Conservation (phyloP, 169 alveolate species). For the Cyclospora cayetanensis region DNA sequence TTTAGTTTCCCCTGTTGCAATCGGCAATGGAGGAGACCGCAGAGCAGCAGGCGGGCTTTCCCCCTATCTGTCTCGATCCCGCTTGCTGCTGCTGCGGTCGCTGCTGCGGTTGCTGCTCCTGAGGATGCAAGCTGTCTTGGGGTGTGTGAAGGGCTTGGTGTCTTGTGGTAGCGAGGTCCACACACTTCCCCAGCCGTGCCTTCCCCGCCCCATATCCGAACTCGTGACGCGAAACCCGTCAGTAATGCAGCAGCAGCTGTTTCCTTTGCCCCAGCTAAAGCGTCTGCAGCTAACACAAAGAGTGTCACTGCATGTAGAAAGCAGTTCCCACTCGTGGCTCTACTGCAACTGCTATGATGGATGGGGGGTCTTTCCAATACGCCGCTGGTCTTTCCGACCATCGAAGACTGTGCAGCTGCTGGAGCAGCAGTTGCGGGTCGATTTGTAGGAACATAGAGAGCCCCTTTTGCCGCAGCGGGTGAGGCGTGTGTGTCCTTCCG, state of each 20-base stretch:
- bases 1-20: background rate
- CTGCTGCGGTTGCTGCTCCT: background rate
- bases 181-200: background rate
- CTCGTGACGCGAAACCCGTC: background rate
- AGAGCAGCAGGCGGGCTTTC: slow-evolving; percentile 22
- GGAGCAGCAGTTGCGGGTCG: background rate
- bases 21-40: background rate
- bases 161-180: background rate
- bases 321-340: background rate
- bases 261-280: background rate
- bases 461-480: too few species aligned
- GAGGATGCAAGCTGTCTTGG: background rate
- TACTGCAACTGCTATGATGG: background rate
- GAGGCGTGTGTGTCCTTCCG: too few species aligned
- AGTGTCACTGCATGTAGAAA: background rate
- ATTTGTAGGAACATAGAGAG: too few species aligned
- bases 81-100: background rate
- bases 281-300: background rate
- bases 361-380: too few species aligned
- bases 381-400: too few species aligned
- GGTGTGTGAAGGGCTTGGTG: background rate
- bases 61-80: background rate
- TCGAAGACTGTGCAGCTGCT: background rate
- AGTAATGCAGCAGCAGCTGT: background rate
- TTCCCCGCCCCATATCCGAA: background rate